Base-by-base conservation (phyloP, 225 moss, liverwort and hornwort species). In the Anthoceros angustus region DNA sequence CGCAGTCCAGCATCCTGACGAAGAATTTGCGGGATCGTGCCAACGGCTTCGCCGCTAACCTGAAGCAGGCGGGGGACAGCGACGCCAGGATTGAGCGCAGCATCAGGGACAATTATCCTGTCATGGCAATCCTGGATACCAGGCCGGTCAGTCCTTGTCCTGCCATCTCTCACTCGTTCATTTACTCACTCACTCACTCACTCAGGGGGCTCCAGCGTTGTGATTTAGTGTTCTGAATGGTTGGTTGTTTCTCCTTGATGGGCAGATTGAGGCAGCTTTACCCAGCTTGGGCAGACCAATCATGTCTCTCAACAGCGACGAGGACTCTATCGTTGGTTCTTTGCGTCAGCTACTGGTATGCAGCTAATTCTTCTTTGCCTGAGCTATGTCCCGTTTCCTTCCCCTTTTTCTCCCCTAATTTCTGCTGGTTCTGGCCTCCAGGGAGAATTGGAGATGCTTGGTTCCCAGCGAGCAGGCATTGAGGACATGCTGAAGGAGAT, bases 401-500 rank as follows among this genome's bases (percentile, higher is more conserved):
- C 64, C 0, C 23, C 39, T 64, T 20, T 20, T 41, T 64, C 18
- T 64, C 9, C 16, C 10, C 20, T 38, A 15, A n/a, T 64, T 2
- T 24, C 38, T 18, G 18, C 10, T 61, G 60, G 0, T 61, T 3
- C 68, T 9, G 4, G 5, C 25, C 8, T 64, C 65, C 68, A 81
- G 80, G 43, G 74, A 41, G 92, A 99, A 60, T 78, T 99, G 42
- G 98, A 99, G 65, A 80, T 75, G 40, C 86, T 92, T 77, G 98
- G 89, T 41, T 87, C 82, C 46, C 98, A 86, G 74, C 87, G 98
- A 67, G 98, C 98, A 74, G 98, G 98, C 67, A 73, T 99, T 70
- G 98, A 99, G 77, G 98, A 99, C 68, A 99, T 99, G 98, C 87
- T 99, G 10, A 99, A 99, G 76, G 98, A 99, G 38, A 92, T 99